Evolutionary conservation across 2,329 filamentous ascomycete species (phyloP).

Genomic region (Exophiala calicioides): DNA sequence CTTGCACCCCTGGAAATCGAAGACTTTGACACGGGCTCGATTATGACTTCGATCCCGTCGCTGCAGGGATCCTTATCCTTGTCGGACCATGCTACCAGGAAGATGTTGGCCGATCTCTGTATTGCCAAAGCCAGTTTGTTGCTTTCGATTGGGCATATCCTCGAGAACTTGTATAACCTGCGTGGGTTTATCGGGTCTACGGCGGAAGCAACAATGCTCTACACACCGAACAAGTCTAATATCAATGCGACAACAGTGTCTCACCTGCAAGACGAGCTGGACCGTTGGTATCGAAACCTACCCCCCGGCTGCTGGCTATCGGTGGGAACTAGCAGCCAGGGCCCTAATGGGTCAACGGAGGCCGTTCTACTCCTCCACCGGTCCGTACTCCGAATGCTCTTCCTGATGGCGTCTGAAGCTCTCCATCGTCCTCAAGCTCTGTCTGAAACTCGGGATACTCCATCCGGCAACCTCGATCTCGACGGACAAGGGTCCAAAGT

Average conservation of each 20-base stretch:
- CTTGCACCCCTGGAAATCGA: constrained; percentile 12
- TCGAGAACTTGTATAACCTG: constrained; percentile 18
- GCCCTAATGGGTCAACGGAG: constrained; percentile 3
- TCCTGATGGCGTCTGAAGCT: constrained; percentile 21
- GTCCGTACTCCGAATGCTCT: constrained; percentile 20
- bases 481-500: constrained; percentile 14
- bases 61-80: constrained; percentile 15
- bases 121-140: constrained; percentile 19
- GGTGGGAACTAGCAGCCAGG: constrained; percentile 1
- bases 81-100: constrained; percentile 6
- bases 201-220: constrained; percentile 23
- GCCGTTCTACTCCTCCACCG: constrained; percentile 17
- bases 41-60: constrained; percentile 9
- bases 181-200: constrained; percentile 22
- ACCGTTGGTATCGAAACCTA: constrained; percentile 20
- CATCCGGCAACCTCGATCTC: too few species aligned
- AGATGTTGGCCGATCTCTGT: constrained; percentile 21
- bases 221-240: constrained; percentile 18
- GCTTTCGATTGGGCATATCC: constrained; percentile 19
- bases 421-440: constrained; percentile 22
- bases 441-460: constrained; percentile 4
- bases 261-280: constrained; percentile 18
- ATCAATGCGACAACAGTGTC: constrained; percentile 11
- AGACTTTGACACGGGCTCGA: constrained; percentile 19
- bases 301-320: constrained; percentile 18